phyloP scores from a whole-genome alignment of 192 early-diverging fungal genomes.

The Coemansia sp. region DNA sequence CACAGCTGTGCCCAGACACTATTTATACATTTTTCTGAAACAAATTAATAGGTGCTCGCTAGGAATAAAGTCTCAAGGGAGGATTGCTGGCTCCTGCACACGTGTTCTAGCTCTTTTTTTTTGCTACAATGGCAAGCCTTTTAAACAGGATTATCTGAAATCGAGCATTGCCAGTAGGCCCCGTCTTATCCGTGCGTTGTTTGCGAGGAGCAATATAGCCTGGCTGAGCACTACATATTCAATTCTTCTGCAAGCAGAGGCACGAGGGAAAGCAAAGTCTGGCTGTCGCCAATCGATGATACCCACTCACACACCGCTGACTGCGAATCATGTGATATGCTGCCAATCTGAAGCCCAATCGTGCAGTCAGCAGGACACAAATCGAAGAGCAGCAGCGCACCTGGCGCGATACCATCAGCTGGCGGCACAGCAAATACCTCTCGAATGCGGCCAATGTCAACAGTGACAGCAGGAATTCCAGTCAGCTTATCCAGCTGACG shows the following conservation, averaged over 20 bases:
- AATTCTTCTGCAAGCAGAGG: background rate
- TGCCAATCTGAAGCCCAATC: background rate
- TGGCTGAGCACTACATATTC: background rate
- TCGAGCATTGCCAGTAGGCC: background rate
- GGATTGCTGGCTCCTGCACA: background rate
- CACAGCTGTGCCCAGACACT: background rate
- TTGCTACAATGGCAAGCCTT: background rate
- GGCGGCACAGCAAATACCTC: conserved; percentile 28
- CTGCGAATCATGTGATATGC: background rate
- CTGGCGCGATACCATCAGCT: conserved; percentile 21
- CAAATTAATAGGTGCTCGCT: background rate
- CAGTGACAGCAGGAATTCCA: background rate
- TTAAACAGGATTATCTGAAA: background rate
- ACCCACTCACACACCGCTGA: conserved; percentile 4
- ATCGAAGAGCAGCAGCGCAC: conserved; percentile 14
- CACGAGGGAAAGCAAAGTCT: background rate
- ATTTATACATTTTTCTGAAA: background rate
- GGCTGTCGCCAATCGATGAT: background rate
- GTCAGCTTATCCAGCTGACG: background rate
- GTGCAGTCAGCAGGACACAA: background rate
- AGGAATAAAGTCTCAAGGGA: background rate
- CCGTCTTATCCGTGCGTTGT: background rate
- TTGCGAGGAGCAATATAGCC: background rate
- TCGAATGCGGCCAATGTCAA: conserved; percentile 18
- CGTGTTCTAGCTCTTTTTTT: background rate